phyloP scores from a whole-genome alignment of 352 stramenopile species.

The Globisporangium heterothallicum region DNA sequence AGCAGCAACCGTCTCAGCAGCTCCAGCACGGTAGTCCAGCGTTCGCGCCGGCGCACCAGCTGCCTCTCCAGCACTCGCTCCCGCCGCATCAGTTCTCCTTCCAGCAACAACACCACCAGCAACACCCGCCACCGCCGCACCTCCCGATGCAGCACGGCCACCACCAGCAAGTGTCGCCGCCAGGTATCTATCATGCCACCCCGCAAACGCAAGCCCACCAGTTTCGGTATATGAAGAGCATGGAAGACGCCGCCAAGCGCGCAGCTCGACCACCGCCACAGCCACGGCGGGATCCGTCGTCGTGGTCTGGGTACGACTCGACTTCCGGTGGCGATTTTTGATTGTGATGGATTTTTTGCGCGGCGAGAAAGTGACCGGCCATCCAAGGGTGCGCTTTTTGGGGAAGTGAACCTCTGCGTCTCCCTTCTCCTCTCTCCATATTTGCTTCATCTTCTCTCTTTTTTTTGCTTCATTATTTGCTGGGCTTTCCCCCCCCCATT shows the following conservation, averaged over 20 bases:
- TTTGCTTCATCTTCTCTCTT: too few species aligned
- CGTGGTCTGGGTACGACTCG: constrained; percentile 52
- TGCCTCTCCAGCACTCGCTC: constrained; percentile 8
- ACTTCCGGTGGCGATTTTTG: constrained; percentile 18
- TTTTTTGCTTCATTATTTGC: constrained; percentile 9
- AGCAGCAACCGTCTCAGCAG: constrained; percentile 12
- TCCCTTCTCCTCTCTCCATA: too few species aligned
- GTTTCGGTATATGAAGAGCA: constrained; percentile 67
- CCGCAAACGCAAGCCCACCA: constrained; percentile 27
- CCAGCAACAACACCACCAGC: constrained; percentile 20
- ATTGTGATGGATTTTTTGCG: constrained; percentile 31
- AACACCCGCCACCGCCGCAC: constrained; percentile 17
- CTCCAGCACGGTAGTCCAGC: constrained; percentile 11
- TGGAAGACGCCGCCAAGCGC: constrained; percentile 45
- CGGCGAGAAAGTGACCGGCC: too few species aligned
- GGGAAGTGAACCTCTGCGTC: too few species aligned
- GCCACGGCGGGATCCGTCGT: constrained; percentile 44
- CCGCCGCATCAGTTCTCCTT: constrained; percentile 10
- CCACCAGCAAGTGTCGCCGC: constrained; percentile 31
- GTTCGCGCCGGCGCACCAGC: constrained; percentile 14
- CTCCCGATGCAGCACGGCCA: constrained; percentile 8
- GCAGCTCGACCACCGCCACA: constrained; percentile 15
- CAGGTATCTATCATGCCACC: constrained; percentile 25
- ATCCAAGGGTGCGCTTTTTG: too few species aligned
- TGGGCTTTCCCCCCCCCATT: constrained; percentile 6